A percentile compares a stretch with the other conserved stretches of the same genome.
These are phyloP conservation scores for Centella asiatica DNA, from an alignment of 129 eudicot genomes.

Conservation along the genomic window DNA sequence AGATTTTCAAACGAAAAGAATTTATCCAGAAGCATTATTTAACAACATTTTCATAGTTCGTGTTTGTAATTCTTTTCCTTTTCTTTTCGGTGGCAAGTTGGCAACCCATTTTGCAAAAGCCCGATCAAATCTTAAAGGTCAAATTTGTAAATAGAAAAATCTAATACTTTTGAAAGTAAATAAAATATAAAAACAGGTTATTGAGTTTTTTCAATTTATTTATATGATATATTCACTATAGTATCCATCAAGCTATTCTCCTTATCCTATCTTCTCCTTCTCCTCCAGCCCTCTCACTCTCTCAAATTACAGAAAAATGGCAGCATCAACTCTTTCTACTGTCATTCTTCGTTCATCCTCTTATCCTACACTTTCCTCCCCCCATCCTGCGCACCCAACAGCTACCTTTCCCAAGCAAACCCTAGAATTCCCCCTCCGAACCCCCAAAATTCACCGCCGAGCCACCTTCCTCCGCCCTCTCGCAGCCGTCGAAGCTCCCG, in stretches of 20 bases:
- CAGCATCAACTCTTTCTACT: not conserved
- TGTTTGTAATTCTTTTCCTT: no score
- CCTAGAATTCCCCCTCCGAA: conserved; percentile 34
- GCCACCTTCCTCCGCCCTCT: conserved; percentile 53
- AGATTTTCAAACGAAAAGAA: no score
- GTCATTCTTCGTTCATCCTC: conserved; percentile 9
- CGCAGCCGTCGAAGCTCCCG: conserved; percentile 75
- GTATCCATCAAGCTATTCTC: not conserved
- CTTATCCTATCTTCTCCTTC: not conserved
- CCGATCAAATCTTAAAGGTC: no score
- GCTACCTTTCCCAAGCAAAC: conserved; percentile 40
- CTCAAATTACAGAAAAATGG: not conserved
- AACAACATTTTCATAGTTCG: no score
- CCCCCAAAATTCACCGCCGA: conserved; percentile 41
- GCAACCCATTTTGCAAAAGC: no score
- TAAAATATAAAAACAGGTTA: not conserved
- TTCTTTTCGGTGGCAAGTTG: no score
- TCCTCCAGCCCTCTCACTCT: not conserved
- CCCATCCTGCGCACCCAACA: conserved; percentile 15
- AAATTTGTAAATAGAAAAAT: no score
- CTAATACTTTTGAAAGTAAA: not conserved
- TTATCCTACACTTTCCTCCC: conserved; percentile 12
- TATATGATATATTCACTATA: no score
- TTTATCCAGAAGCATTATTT: no score
- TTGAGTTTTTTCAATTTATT: not conserved